Conservation (phyloP, 257 asterid species). For the Eucommia ulmoides region DNA sequence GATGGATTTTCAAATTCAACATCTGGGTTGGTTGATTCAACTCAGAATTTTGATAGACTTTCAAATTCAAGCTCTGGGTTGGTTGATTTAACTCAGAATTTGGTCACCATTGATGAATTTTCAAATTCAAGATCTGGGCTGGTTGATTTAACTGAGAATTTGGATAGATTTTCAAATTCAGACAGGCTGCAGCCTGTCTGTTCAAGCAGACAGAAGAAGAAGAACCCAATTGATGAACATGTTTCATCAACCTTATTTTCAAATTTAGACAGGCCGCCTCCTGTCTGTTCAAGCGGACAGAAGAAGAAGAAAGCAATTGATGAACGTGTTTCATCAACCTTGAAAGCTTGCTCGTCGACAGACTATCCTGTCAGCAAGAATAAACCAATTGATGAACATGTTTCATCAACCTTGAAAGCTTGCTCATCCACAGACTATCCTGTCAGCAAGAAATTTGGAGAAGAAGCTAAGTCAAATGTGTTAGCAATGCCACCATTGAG, state of each 20-base stretch:
- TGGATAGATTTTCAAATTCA: slow-evolving; percentile 17
- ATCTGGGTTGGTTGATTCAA: slow-evolving; percentile 44
- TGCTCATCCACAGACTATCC: too few species aligned
- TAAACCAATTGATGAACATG: slow-evolving; percentile 13
- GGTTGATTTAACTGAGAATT: slow-evolving; percentile 19
- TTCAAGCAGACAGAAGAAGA: slow-evolving; percentile 28
- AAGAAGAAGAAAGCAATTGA: slow-evolving; percentile 18
- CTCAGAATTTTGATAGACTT: slow-evolving; percentile 17
- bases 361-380: slow-evolving; percentile 21
- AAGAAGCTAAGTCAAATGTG: slow-evolving; percentile 33
- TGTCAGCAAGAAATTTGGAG: too few species aligned
- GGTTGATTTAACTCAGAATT: slow-evolving; percentile 21
- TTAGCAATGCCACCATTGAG: slow-evolving; percentile 67
- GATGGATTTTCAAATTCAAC: slow-evolving; percentile 27
- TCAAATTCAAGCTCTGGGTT: slow-evolving; percentile 64
- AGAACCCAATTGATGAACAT: too few species aligned
- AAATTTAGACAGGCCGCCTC: too few species aligned
- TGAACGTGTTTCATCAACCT: slow-evolving; percentile 23
- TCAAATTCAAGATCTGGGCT: slow-evolving; percentile 64
- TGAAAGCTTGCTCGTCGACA: slow-evolving; percentile 52
- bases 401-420: slow-evolving; percentile 28
- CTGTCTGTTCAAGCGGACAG: too few species aligned
- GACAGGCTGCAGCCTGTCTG: slow-evolving; percentile 20
- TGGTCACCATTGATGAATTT: too few species aligned
- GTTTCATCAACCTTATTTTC: too few species aligned